These are phyloP conservation scores for Coleophoma cylindrospora DNA, from an alignment of 2,329 filamentous ascomycete species.

Conservation along the genomic window DNA sequence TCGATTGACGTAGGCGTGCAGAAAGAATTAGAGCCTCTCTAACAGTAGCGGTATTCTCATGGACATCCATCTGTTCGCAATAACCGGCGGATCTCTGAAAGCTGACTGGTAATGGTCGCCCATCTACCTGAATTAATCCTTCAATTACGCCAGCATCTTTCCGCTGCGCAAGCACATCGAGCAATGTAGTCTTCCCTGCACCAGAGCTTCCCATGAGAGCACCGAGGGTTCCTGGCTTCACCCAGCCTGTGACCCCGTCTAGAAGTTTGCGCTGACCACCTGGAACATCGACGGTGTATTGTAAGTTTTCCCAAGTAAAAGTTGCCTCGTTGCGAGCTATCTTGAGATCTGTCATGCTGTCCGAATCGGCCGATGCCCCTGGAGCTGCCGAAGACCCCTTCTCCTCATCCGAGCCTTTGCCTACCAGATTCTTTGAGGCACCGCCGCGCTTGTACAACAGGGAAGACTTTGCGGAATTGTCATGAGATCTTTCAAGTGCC, in stretches of 20 bases:
- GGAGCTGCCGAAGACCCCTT: not conserved
- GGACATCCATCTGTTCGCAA: slow-evolving; percentile 86
- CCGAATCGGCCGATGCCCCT: not conserved
- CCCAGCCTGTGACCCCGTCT: slow-evolving; percentile 63
- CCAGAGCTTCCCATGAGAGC: slow-evolving; percentile 61
- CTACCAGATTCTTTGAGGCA: too few relatives aligned
- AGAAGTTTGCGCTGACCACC: slow-evolving; percentile 56
- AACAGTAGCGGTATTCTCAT: slow-evolving; percentile 75
- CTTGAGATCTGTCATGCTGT: not conserved
- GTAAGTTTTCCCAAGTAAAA: slow-evolving; percentile 68
- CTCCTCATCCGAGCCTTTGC: not conserved
- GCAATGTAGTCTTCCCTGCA: slow-evolving; percentile 81
- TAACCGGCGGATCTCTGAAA: slow-evolving; percentile 76
- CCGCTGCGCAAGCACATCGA: slow-evolving; percentile 72
- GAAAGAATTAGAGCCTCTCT: slow-evolving; percentile 82
- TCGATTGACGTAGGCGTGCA: slow-evolving; percentile 77
- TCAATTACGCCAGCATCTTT: slow-evolving; percentile 73
- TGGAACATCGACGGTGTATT: slow-evolving; percentile 70
- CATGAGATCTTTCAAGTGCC: not conserved
- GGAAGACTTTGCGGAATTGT: not conserved
- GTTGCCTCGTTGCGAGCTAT: not conserved
- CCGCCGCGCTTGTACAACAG: not conserved
- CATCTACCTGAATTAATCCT: slow-evolving; percentile 70
- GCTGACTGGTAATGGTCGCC: slow-evolving; percentile 63
- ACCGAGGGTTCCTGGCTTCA: slow-evolving; percentile 63